Evolutionary conservation across 371 early-diverging fungal species (phyloP), one percentile per base, ranked within the genome.

Genomic region (Mycotypha africana): DNA sequence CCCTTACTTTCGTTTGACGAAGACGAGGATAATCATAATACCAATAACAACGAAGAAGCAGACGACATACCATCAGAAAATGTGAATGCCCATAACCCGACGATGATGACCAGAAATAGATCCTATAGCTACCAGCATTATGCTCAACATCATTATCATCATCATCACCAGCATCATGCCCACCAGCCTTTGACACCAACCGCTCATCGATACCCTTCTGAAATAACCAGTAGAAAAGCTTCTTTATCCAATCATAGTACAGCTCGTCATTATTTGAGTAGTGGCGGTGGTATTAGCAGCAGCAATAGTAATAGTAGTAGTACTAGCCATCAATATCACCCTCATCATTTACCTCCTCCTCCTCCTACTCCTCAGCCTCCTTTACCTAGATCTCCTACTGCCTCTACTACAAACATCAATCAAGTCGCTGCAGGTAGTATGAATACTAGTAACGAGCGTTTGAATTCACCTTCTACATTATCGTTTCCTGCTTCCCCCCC

Each of bases 401-500:
- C 34, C n/a, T 14, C 9, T 33, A 28, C 5, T 28, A 28, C 28
- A 28, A n/a, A n/a, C n/a, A 28, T 28, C 11, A 5, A 5, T 28
- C 8, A 45, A 22, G 9, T 36, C 32, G 26, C 32, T 14, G 20
- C 36, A 6, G 41, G 53, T 25, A 45, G 50, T 33, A 48, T 47
- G 1, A 38, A 51, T 15, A 56, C 53, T 2, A 34, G 34, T 3
- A 45, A 36, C 25, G 49, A 39, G 9, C 32, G 39, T 9, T 32
- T 39, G 17, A 28, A 16, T 25, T 28, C 44, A 3, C 39, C 44
- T 12, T 34, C 38, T 17, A 36, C 25, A 26, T 23, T 32, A 11
- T 45, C 64, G n/a, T 65, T 62, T 36, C 69, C 69, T 21, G 64
- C 62, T 17, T 74, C 75, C 11, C 78, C 81, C 4, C 64, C 78